Evolutionary conservation across 345 rosid species (phyloP), one percentile per base, ranked within the genome.

Genomic region (Bruguiera gymnorhiza): DNA sequence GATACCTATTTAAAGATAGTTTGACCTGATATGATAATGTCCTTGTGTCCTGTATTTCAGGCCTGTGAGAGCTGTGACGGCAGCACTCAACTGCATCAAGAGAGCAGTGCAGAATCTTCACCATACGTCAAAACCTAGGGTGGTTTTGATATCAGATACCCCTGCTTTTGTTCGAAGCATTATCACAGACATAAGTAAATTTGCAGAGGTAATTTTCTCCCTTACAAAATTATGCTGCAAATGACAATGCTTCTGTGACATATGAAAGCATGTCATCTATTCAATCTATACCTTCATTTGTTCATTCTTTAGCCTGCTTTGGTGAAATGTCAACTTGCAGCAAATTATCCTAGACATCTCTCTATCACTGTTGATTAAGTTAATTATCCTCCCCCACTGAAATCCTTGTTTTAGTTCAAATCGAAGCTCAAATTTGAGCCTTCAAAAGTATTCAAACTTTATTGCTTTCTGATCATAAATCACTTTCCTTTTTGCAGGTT

Each of bases 121-220:
- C 24, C 85, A 65, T 23, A 51, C 72, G 48, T 52, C 88, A 67
- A 83, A 81, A 65, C 92, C 92, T 30, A 86, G 80, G 79, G 84
- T 89, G 75, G 99, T 86, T 75, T 61, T 95, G 66, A 89, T 95
- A 63, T 88, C 96, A 29, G 99, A 95, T 80, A 88, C 92, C 0
- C 99, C 99, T 32, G 80, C 96, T 68, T 83, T 92, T 55, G 82
- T 87, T 16, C 72, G 76, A 72, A 76, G 83, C 73, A 71, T 89
- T 5, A 53, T 78, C 27, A 78, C 86, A 55, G 72, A 82, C 65
- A 80, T 92, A 71, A 90, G 84, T 65, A 81, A 78, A 54, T 77
- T 92, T 76, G 98, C 97, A 18, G 97, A 92, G 94, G 99, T 92
- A 86, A 84, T 64, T 63, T 57, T 67, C 70, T 43, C 8, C 36